phyloP scores from a whole-genome alignment of 495 filamentous ascomycete species.

The Trichocladium uniseriatum region DNA sequence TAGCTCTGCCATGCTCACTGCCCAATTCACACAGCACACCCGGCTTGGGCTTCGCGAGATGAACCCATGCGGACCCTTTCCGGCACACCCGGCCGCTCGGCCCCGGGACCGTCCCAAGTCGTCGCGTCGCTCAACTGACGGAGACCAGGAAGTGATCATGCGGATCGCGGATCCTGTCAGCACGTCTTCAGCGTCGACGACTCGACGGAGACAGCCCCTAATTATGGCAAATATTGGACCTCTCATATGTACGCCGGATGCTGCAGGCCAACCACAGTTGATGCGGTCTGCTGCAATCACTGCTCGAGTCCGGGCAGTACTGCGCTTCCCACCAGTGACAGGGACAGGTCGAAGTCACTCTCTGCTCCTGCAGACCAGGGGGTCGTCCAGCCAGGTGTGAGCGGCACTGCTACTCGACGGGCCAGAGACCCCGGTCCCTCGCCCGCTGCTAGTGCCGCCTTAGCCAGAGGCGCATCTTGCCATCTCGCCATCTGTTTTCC shows the following conservation, averaged over 20 bases:
- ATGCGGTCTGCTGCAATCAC: slow-evolving; percentile 12
- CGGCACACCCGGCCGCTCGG: background rate
- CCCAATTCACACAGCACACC: background rate
- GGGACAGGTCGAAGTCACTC: slow-evolving; percentile 22
- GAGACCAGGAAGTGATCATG: background rate
- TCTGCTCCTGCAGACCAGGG: slow-evolving; percentile 24
- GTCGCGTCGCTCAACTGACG: background rate
- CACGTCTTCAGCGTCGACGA: slow-evolving; percentile 13
- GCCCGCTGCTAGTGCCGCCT: slow-evolving; percentile 18
- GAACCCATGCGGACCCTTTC: too few species aligned
- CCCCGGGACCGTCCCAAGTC: background rate
- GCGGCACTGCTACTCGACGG: slow-evolving; percentile 16
- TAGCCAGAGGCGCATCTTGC: slow-evolving; percentile 23
- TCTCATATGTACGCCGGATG: slow-evolving; percentile 25
- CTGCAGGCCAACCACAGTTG: slow-evolving; percentile 24
- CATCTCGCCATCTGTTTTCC: slow-evolving; percentile 21
- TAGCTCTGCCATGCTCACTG: background rate
- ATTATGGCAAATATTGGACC: slow-evolving; percentile 35
- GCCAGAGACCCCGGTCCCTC: slow-evolving; percentile 11
- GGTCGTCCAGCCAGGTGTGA: slow-evolving; percentile 11
- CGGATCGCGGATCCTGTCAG: background rate
- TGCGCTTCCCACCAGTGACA: slow-evolving; percentile 19
- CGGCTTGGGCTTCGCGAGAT: background rate
- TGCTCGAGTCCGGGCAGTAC: slow-evolving; percentile 16
- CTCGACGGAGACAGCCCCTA: slow-evolving; percentile 21